Evolutionary conservation across 768 basidiomycete genomes (phyloP).

Genomic region (Roridomyces roridus): DNA sequence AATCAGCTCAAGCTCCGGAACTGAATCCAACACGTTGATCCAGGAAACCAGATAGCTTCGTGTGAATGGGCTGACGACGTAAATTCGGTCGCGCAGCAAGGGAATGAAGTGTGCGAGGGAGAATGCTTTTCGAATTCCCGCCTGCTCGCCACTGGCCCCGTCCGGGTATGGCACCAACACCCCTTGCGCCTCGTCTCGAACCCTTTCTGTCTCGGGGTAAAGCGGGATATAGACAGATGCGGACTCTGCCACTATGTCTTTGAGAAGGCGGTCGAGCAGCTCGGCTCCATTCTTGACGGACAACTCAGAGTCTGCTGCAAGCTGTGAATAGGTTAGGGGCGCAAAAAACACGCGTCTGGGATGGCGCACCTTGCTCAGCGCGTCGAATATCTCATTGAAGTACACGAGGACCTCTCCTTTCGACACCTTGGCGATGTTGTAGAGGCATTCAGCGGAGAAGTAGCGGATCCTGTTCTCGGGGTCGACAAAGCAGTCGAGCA

Average conservation of each 20-base stretch:
- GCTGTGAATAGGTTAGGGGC: constrained; percentile 51
- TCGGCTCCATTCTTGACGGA: constrained; percentile 99
- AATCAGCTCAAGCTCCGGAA: constrained; percentile 95
- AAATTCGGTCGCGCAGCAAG: constrained; percentile 88
- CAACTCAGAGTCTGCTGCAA: constrained; percentile 92
- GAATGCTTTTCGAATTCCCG: constrained; percentile 76
- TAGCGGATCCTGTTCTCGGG: constrained; percentile 94
- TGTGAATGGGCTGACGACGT: constrained; percentile 95
- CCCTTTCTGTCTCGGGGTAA: constrained; percentile 79
- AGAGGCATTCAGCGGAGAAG: constrained; percentile 97
- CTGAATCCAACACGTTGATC: constrained; percentile 94
- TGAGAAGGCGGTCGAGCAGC: constrained; percentile 93
- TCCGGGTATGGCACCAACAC: constrained; percentile 74
- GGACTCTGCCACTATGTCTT: constrained; percentile 97
- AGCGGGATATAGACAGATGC: constrained; percentile 94
- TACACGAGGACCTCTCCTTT: constrained; percentile 96
- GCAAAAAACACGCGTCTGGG: neutral
- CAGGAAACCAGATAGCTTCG: constrained; percentile 96
- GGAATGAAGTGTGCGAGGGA: constrained; percentile 95
- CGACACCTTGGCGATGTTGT: constrained; percentile 97
- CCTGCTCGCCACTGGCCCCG: constrained; percentile 46
- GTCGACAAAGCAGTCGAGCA: constrained; percentile 92
- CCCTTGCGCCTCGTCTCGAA: constrained; percentile 60
- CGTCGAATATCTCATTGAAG: constrained; percentile 98
- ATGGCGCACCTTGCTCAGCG: constrained; percentile 87